Conservation (phyloP, 2,329 filamentous ascomycete genomes). For the Trichoderma atroviride region DNA sequence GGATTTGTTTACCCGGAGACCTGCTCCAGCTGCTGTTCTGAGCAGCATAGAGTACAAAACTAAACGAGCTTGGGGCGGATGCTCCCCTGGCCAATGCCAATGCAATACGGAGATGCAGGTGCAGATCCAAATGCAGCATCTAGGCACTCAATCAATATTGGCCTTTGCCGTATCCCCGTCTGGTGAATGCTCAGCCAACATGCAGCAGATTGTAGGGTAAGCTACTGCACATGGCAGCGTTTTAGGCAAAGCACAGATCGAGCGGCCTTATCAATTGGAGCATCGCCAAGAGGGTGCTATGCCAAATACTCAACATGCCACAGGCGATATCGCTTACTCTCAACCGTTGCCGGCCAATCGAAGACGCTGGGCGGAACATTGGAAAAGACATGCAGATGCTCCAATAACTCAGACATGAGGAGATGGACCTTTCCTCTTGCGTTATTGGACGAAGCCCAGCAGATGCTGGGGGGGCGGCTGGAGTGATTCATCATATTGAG, state of each 20-base stretch:
- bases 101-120: not conserved
- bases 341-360: not conserved
- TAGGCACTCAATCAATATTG: not conserved
- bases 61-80: not conserved
- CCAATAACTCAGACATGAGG: not conserved
- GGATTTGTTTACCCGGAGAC: slow-evolving; percentile 9
- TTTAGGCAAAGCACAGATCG: not conserved
- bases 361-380: not conserved
- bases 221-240: not conserved
- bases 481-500: slow-evolving; percentile 8
- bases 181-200: not conserved
- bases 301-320: not conserved
- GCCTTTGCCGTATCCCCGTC: not conserved
- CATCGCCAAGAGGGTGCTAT: not conserved
- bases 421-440: not conserved
- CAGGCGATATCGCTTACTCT: not conserved
- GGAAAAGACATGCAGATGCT: slow-evolving; percentile 11
- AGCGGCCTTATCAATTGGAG: not conserved
- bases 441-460: not conserved
- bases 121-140: not conserved
- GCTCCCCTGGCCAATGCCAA: not conserved
- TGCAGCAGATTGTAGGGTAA: not conserved
- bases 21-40: not conserved
- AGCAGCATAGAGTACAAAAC: not conserved
- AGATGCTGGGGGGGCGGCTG: not conserved